Conservation (phyloP, 1,284 basidiomycete species). For the Clitocybe nebularis region DNA sequence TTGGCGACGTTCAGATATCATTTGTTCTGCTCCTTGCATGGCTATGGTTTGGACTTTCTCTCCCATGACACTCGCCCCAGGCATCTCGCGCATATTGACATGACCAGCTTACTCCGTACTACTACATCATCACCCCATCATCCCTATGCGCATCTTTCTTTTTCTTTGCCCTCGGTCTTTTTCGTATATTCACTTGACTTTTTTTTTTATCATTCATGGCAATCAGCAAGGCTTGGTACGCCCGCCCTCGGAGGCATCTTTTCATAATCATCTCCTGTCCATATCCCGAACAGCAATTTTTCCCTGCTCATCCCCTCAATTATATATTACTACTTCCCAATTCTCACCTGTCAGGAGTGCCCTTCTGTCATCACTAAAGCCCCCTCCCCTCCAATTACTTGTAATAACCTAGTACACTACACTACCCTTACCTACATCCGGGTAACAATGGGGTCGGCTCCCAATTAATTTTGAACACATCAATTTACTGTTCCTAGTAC, state of each 20-base stretch:
- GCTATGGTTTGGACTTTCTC: conserved; percentile 20
- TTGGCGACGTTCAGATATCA: conserved; percentile 10
- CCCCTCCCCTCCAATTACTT: conserved; percentile 22
- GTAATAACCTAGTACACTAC: conserved; percentile 40
- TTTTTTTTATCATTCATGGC: conserved; percentile 18
- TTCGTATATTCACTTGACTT: conserved; percentile 17
- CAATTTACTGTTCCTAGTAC: conserved; percentile 17
- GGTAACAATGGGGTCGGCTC: conserved; percentile 17
- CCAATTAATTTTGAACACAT: conserved; percentile 22
- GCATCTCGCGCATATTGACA: conserved; percentile 18
- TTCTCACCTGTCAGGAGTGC: conserved; percentile 20
- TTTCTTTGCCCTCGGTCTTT: conserved; percentile 16
- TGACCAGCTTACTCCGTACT: conserved; percentile 12
- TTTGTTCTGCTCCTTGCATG: conserved; percentile 17
- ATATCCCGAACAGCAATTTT: conserved; percentile 19
- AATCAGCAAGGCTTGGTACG: conserved; percentile 18
- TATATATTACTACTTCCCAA: conserved; percentile 20
- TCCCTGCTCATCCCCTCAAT: conserved; percentile 7
- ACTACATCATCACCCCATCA: conserved; percentile 16
- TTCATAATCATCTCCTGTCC: conserved; percentile 20
- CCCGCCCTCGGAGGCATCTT: conserved; percentile 25
- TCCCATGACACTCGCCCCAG: conserved; percentile 20
- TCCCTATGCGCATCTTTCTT: conserved; percentile 27
- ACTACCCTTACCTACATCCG: conserved; percentile 16
- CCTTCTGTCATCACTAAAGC: conserved; percentile 18